Evolutionary conservation across 257 asterid genomes (phyloP), one percentile per base, ranked within the genome.

Genomic region (Fraxinus anomala): DNA sequence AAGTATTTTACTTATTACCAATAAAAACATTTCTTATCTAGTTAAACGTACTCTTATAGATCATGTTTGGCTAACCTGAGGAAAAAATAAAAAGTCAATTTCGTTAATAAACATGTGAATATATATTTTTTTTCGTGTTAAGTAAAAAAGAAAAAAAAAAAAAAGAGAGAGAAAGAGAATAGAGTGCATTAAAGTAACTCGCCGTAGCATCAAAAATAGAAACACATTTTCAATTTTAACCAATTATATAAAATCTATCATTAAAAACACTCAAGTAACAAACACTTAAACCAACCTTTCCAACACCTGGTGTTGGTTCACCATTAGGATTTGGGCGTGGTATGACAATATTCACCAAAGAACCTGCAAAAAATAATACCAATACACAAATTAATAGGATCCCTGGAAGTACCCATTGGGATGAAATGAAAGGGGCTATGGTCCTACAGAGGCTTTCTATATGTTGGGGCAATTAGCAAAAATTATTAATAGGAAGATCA

Each of bases 301-400:
- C 90, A 70, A 87, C 83, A 49, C 90, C 90, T 31, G 90, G 89
- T 23, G 70, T 59, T 26, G 77, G 81, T 73, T 82, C 87, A 23
- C 83, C 89, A 59, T 68, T 77, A 44, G 88, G 89, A 65, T 79
- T 68, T 36, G 87, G 90, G 8, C 90, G 87, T 7, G 90, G 90
- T 44, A 87, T 87, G 36, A 82, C 79, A 61, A 87, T 71, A 65
- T 85, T 82, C 80, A 87, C 85, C 85, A 87, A 72, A 77, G 74
- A 40, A 71, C 90, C 89, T 87, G 84, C 77, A 84, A 70, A 56
- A 11, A 40, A 39, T 11, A 61, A 23, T 11, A 63, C 6, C 19
- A 0, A 26, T 33, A 26, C 0, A 63, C 68, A 24, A 5, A 63
- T 63, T 63, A 63, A 23, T 4, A 7, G 68, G 16, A 59, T 2